Evolutionary conservation across 345 rosid species (phyloP), one percentile per base, ranked within the genome.

Genomic region (Salix dunnii): DNA sequence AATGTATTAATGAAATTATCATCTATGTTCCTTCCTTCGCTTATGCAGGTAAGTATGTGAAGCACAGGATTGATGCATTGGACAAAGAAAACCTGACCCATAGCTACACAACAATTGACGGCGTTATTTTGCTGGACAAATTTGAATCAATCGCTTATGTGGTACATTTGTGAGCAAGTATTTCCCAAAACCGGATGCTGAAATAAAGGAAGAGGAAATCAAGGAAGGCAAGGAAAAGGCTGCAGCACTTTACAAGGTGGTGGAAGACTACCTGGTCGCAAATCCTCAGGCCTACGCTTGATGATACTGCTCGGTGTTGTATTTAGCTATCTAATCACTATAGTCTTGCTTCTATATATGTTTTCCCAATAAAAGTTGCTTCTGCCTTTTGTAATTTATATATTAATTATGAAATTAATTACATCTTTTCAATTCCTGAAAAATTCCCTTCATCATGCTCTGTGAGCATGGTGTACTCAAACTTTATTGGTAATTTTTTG

Each of bases 201-300:
- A 78, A 61, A 74, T 88, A 51, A 68, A 31, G 28, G 80, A 81
- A 31, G 87, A 86, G n/a, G 67, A 80, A 6, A 61, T 84, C 28
- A 85, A 84, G 72, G 70, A 40, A 5, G 76, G 76, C 53, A 75
- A 76, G 20, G 82, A 76, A 9, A 77, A 76, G 80, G 69, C 70
- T 6, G 1, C 18, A 23, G 85, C 73, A 40, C 3, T 84, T 40
- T 78, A 51, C 77, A 81, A 81, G 76, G 79, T 78, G 21, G 61
- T 88, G 17, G 87, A 84, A 80, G 86, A 78, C 35, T 71, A 87
- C 60, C 84, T 85, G 65, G 7, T 84, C 53, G 83, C 86, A 4
- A 84, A 87, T 72, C 88, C 90, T n/a, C 49, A 81, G 48, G 82
- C 77, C 64, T 87, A 71, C 36, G 10, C 64, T 6, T 42, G 5